phyloP scores from a whole-genome alignment of 202 grass and related monocot species.

The Zizania palustris region DNA sequence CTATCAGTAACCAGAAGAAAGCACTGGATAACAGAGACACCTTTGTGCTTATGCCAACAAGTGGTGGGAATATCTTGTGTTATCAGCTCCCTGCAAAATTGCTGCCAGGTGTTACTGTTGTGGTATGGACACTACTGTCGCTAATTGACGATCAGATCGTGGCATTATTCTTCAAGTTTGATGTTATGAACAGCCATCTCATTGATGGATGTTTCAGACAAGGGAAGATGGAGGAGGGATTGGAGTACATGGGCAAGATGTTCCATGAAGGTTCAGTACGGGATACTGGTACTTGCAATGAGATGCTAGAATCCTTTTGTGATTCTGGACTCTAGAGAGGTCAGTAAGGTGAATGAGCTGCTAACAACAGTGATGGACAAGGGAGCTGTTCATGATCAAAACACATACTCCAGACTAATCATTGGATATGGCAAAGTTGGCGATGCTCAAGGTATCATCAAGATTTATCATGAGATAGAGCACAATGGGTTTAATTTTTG shows the following conservation, averaged over 20 bases:
- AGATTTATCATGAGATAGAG: constrained; percentile 77
- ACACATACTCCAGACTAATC: constrained; percentile 56
- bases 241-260: constrained; percentile 65
- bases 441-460: constrained; percentile 56
- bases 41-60: constrained; percentile 97
- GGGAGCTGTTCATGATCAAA: constrained; percentile 57
- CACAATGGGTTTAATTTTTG: constrained; percentile 45
- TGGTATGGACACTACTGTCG: constrained; percentile 79
- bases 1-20: constrained; percentile 32
- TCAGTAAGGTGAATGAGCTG: constrained; percentile 56
- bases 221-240: constrained; percentile 46
- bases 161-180: constrained; percentile 77
- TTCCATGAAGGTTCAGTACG: constrained; percentile 59
- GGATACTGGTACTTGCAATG: constrained; percentile 40
- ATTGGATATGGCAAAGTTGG: constrained; percentile 52
- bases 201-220: constrained; percentile 54
- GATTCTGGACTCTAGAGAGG: constrained; percentile 50
- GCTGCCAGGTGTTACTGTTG: constrained; percentile 79
- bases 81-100: constrained; percentile 93
- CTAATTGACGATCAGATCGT: constrained; percentile 94
- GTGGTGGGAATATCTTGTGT: constrained; percentile 91
- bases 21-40: constrained; percentile 67
- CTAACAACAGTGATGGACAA: constrained; percentile 58
- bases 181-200: constrained; percentile 69
- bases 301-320: constrained; percentile 52